Conservation (phyloP, 257 asterid genomes). For the Coffea canephora region DNA sequence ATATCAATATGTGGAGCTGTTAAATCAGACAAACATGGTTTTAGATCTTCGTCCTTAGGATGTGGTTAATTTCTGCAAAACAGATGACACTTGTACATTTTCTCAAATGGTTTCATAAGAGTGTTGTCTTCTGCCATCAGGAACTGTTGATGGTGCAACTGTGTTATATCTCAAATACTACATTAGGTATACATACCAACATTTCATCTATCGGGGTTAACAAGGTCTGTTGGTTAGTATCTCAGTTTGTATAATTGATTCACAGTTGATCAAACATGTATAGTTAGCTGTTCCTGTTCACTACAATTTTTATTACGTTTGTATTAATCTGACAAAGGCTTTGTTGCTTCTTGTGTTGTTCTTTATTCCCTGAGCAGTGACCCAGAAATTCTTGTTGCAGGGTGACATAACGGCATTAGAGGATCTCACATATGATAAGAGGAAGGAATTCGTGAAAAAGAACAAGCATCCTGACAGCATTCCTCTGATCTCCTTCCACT, state of each 20-base stretch:
- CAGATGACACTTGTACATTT: not conserved
- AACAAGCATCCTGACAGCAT: slow-evolving; percentile 70
- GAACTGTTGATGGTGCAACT: not conserved
- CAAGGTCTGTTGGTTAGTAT: not conserved
- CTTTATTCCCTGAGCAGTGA: not conserved
- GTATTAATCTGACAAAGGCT: not conserved
- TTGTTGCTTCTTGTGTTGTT: not conserved
- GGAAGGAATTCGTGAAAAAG: slow-evolving; percentile 63
- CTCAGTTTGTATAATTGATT: not conserved
- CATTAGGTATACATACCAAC: not conserved
- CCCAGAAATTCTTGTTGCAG: slow-evolving; percentile 25
- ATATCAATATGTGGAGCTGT: not conserved
- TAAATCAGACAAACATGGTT: not conserved
- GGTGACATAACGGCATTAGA: slow-evolving; percentile 88
- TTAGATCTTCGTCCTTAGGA: not conserved
- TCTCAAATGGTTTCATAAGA: not conserved
- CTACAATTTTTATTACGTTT: not conserved
- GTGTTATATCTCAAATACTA: not conserved
- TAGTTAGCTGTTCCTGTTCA: not conserved
- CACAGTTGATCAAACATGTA: not conserved
- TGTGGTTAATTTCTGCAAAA: not conserved
- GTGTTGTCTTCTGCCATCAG: not conserved
- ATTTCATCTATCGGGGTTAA: not conserved
- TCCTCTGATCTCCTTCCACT: slow-evolving; percentile 78
- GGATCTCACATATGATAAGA: slow-evolving; percentile 81